Base-by-base conservation (phyloP, 2,329 filamentous ascomycete genomes). In the Huntiella moniliformis region DNA sequence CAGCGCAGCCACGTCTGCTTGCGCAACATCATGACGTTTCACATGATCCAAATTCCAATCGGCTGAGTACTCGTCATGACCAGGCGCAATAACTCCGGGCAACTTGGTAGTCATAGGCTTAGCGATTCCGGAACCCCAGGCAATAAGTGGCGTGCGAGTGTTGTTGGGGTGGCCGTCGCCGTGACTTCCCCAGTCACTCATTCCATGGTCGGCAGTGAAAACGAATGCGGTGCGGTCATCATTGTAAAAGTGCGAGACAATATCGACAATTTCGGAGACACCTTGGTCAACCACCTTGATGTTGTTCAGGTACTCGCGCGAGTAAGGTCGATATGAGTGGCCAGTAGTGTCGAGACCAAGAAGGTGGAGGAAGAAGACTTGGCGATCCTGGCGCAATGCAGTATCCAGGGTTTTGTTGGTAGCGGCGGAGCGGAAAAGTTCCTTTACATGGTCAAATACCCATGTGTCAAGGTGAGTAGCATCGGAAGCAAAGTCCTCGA, bases 131-230 rank as follows among this genome's bases (percentile, higher is more conserved):
- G 91, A 85, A 8, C 91, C 91, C 91, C 91, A 98, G 2, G 73
- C 78, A 53, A 98, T 83, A 31, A 98, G 66, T 1, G 91, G 91
- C 1, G 91, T 98, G 43, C 91, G 75, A 3, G 91, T 98, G 56
- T 96, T 98, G 60, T 98, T 83, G 0, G 91, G 91, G 61, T 98
- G 87, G 5, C 91, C 91, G 60, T 98, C 91, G 34, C 92, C 92
- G 59, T 98, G 92, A 54, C 87, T 96, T n/a, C 92, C 91, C 79
- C 82, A 95, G 61, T 98, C 91, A 57, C 85, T 96, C 91, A 98
- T 98, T 13, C 91, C 91, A 60, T 98, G 91, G 57, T 98, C 91
- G 5, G 91, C 91, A 1, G 92, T 98, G 58, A 98, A 98, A 12
- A 98, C 75, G 58, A 88, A 98, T 0, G 92, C 85, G 0, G 91